Base-by-base conservation (phyloP, 2,329 filamentous ascomycete genomes). In the Ilyonectria sp. region DNA sequence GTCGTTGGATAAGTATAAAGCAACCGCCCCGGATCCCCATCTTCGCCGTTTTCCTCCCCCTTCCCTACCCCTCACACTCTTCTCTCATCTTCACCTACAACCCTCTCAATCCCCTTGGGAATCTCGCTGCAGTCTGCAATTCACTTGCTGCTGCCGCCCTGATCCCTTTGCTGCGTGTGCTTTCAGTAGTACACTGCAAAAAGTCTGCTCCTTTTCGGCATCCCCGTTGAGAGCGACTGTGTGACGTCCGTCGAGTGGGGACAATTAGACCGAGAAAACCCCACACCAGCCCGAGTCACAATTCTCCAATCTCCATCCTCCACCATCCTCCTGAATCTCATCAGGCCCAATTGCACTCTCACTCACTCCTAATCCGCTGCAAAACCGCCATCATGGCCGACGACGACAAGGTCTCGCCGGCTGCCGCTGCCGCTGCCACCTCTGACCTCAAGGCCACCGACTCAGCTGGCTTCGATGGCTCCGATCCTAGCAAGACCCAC, bases 401-500 rank as follows among this genome's bases (percentile, higher is more conserved):
- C 54, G 69, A 71, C 56, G 69, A 72, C 37, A 55, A 70, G 54
- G 75, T 71, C 35, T 50, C 54, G 15, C 62, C 71, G 47, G 69
- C 68, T 62, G 68, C 56, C 55, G 59, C 69, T 46, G 65, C 60
- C 40, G 71, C 74, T 58, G 56, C 60, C 53, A 53, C 59, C 55
- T 61, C 29, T 11, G 54, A 55, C 43, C 44, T 66, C 19, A 49
- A 21, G 26, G 17, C 57, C 55, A 57, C 69, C 49, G 65, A 61
- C 33, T 54, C 61, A 49, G 47, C 26, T 15, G 54, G 52, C 43
- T 49, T 62, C 19, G 46, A 67, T 26, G 50, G 47, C 37, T 70
- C 68, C 10, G 65, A 70, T 43, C 69, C 71, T 19, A 70, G 69
- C 72, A 75, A 79, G 67, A 67, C 68, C 26, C 79, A 79, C 57